phyloP scores from a whole-genome alignment of 768 basidiomycete genomes.

The Lentinula detonsa region DNA sequence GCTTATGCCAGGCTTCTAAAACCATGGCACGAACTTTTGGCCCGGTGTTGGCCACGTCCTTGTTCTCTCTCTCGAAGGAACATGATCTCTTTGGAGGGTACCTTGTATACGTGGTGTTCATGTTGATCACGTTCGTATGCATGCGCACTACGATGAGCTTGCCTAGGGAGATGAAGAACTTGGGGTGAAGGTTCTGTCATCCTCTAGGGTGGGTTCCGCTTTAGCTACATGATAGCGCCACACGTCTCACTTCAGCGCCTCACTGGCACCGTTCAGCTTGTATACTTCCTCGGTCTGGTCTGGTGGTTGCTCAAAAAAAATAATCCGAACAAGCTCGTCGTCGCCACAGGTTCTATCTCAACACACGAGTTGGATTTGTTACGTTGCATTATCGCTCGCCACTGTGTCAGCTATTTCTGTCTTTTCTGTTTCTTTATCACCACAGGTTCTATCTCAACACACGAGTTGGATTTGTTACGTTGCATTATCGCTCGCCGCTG shows the following conservation, averaged over 20 bases:
- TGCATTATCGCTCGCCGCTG: no score
- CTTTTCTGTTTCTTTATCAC: no score
- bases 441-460: no score
- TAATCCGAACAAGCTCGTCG: no score
- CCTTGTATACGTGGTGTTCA: background rate
- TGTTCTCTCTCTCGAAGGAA: constrained; percentile 48
- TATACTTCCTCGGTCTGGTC: no score
- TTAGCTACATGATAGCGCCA: background rate
- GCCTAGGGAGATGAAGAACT: background rate
- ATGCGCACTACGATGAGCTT: background rate
- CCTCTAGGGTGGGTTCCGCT: background rate
- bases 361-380: no score
- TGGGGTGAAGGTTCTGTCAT: background rate
- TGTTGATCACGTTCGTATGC: background rate
- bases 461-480: no score
- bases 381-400: no score
- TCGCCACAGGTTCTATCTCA: no score
- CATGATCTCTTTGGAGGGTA: constrained; percentile 35
- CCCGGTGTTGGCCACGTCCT: constrained; percentile 47
- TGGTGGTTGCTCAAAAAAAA: no score
- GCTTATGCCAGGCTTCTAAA: constrained; percentile 46
- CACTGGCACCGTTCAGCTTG: background rate
- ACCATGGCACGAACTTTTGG: constrained; percentile 44
- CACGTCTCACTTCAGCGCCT: background rate
- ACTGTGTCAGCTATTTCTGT: no score